These are phyloP conservation scores for Colletotrichum australisinense DNA, from an alignment of 2,329 filamentous ascomycete genomes.

Conservation along the genomic window DNA sequence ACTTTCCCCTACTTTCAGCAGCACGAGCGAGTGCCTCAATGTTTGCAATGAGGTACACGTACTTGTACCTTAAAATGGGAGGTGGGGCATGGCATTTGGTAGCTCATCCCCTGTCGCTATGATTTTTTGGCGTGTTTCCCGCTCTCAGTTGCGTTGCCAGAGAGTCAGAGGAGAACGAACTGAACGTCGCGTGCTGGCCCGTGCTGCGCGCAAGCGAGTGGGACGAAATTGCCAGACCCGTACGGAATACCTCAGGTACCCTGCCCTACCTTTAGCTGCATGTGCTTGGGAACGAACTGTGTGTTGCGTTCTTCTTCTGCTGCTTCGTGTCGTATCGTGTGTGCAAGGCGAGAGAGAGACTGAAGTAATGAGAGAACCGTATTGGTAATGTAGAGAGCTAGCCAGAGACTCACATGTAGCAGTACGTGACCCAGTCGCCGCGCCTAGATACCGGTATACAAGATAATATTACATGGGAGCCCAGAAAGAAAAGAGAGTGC, in stretches of 20 bases:
- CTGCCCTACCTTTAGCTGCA: constrained; percentile 8
- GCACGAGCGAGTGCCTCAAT: not conserved
- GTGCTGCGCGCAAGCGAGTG: constrained; percentile 33
- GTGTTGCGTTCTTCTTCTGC: not conserved
- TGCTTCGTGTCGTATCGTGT: not conserved
- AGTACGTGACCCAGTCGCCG: not conserved
- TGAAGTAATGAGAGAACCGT: not conserved
- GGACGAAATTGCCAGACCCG: constrained; percentile 36
- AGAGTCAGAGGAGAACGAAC: constrained; percentile 1
- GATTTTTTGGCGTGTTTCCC: constrained; percentile 12
- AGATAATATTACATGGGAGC: not conserved
- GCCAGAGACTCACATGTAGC: not conserved
- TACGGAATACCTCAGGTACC: not conserved
- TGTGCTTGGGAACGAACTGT: not conserved
- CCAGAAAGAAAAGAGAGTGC: not conserved
- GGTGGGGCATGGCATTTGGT: constrained; percentile 10
- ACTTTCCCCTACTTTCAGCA: not conserved
- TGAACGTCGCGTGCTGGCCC: constrained; percentile 19
- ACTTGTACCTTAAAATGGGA: not conserved
- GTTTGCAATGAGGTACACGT: not conserved
- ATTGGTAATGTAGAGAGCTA: not conserved
- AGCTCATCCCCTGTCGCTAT: constrained; percentile 28
- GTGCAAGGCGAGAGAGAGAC: too few species aligned
- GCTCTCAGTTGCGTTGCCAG: constrained; percentile 12
- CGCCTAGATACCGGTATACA: too few species aligned